Conservation (phyloP, 2,329 filamentous ascomycete species). For the Aspergillus persii region DNA sequence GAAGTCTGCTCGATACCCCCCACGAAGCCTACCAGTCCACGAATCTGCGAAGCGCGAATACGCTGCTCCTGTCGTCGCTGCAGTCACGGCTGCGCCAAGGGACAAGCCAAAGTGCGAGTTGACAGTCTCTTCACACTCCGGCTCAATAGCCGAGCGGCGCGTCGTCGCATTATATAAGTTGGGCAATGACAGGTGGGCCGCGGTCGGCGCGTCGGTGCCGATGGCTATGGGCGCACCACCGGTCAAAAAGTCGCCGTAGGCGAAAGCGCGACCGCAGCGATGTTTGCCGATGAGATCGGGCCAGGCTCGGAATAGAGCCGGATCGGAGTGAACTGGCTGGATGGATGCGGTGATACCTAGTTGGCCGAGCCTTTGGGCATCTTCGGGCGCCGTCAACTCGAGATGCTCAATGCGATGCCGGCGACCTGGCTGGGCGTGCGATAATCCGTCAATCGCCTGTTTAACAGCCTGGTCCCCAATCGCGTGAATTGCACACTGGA, state of each 20-base stretch:
- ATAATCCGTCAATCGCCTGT: constrained; percentile 47
- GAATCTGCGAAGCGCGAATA: constrained; percentile 48
- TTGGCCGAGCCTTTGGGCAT: constrained; percentile 47
- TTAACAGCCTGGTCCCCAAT: constrained; percentile 51
- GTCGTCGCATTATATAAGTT: constrained; percentile 53
- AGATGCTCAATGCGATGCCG: constrained; percentile 54
- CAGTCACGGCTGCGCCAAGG: constrained; percentile 43
- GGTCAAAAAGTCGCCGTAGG: constrained; percentile 51
- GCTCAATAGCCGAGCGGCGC: constrained; percentile 44
- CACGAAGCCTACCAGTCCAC: constrained; percentile 40
- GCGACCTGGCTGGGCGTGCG: constrained; percentile 38
- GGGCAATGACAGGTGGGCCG: constrained; percentile 44
- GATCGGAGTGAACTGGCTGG: constrained; percentile 42
- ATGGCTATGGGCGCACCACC: constrained; percentile 47
- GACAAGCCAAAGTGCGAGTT: constrained; percentile 46
- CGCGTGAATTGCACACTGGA: constrained; percentile 53
- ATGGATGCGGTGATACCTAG: constrained; percentile 47
- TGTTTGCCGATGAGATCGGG: constrained; percentile 45
- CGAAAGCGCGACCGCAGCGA: constrained; percentile 49
- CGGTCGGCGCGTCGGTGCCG: constrained; percentile 51
- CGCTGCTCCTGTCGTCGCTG: constrained; percentile 46
- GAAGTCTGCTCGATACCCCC: constrained; percentile 45
- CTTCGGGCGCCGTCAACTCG: constrained; percentile 48
- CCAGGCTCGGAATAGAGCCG: constrained; percentile 50
- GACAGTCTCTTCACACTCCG: constrained; percentile 37